A percentile compares a stretch with the other conserved stretches of the same genome.
Evolutionary conservation across 495 filamentous ascomycete genomes (phyloP).

Genomic region (Tuber borchii): DNA sequence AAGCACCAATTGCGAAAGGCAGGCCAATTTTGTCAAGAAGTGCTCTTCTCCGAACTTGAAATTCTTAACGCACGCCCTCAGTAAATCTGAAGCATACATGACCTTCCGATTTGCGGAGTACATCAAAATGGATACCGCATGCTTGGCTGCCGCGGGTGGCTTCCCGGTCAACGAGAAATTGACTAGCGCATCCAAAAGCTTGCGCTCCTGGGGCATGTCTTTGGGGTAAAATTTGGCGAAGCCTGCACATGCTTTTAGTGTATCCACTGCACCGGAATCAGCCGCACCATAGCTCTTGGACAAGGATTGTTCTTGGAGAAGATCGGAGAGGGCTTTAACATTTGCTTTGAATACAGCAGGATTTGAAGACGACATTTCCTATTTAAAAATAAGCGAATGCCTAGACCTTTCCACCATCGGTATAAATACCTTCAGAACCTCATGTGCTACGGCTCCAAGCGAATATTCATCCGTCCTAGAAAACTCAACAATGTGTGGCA

Average conservation of each 20-base stretch:
- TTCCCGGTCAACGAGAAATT: conserved; percentile 73
- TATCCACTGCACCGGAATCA: conserved; percentile 67
- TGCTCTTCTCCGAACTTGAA: conserved; percentile 68
- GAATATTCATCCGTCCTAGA: conserved; percentile 73
- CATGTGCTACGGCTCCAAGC: conserved; percentile 72
- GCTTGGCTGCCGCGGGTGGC: conserved; percentile 78
- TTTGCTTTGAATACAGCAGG: conserved; percentile 87
- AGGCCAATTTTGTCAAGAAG: conserved; percentile 78
- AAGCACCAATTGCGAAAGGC: conserved; percentile 75
- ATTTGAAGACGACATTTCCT: conserved; percentile 77
- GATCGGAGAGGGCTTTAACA: conserved; percentile 82
- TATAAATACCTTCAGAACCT: conserved; percentile 59
- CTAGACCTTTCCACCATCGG: background rate
- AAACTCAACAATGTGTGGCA: conserved; percentile 79
- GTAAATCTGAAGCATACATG: conserved; percentile 75
- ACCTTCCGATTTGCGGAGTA: conserved; percentile 69
- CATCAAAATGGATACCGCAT: conserved; percentile 85
- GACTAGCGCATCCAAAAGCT: conserved; percentile 71
- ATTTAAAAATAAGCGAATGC: conserved; percentile 1
- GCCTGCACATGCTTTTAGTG: conserved; percentile 82
- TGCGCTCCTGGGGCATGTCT: conserved; percentile 78
- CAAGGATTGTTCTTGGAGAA: conserved; percentile 73
- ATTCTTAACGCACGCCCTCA: conserved; percentile 63
- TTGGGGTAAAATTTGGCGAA: conserved; percentile 79
- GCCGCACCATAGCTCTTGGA: conserved; percentile 54